Conservation (phyloP, 2,329 filamentous ascomycete genomes). For the Colletotrichum sp. region DNA sequence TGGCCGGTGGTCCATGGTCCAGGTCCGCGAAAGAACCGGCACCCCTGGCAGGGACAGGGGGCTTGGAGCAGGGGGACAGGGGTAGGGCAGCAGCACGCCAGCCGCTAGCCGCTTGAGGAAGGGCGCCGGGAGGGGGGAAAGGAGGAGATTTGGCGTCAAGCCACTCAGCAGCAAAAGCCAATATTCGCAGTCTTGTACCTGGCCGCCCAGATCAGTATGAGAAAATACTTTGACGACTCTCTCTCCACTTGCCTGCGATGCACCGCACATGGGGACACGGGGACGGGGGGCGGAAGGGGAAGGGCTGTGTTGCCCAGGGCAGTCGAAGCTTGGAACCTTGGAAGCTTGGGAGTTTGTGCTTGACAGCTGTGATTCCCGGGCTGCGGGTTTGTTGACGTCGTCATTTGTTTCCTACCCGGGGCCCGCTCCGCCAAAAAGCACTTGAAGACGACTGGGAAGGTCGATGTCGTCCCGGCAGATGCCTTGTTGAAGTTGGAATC, state of each 20-base stretch:
- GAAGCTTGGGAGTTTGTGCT: background rate
- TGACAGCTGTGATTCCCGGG: background rate
- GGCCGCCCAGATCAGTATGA: background rate
- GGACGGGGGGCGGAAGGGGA: background rate
- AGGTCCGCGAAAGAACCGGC: background rate
- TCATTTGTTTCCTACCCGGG: background rate
- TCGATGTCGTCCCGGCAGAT: background rate
- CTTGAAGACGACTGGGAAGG: background rate
- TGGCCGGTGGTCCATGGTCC: background rate
- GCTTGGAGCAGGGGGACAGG: background rate
- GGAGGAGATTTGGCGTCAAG: conserved; percentile 21
- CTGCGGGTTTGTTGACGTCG: background rate
- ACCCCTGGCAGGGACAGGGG: conserved; percentile 10
- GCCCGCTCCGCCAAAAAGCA: background rate
- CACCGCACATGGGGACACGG: background rate
- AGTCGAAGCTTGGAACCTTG: background rate
- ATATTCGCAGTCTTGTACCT: background rate
- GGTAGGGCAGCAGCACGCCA: background rate
- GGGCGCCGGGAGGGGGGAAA: conserved; percentile 2
- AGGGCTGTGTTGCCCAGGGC: background rate
- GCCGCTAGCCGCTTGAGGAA: background rate
- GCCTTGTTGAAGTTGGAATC: background rate
- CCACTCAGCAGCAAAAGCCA: conserved; percentile 1
- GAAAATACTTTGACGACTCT: background rate
- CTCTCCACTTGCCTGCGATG: background rate